Evolutionary conservation across 106 monocot species (phyloP), one percentile per base, ranked within the genome.

Genomic region (Dendrobium chrysotoxum): DNA sequence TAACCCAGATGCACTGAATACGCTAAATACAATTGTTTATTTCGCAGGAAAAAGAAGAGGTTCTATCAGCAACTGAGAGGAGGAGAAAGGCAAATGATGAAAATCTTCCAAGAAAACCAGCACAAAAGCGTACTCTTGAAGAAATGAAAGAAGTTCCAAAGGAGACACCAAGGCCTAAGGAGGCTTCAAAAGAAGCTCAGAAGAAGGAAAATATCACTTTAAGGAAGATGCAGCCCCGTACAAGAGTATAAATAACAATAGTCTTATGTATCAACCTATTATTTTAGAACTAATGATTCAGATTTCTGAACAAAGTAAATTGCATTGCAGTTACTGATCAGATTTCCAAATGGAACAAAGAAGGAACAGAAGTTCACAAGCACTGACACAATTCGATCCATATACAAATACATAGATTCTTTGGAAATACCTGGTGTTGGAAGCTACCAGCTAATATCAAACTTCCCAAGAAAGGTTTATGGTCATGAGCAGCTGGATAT

Each of bases 361-460:
- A 83, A 46, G 35, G 83, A 86, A 75, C 75, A 82, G 53, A 86
- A 39, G 31, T 88, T 91, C 64, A 25, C 10, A n/a, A 78, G n/a
- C 26, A 84, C 91, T 0, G 86, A 86, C 20, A 91, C 71, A n/a
- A 83, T 91, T 53, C 79, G 88, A 44, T 81, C 80, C 11, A 79
- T 91, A 76, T 88, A 80, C 77, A 86, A 75, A n/a, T 86, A 76
- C 53, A 79, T 88, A 57, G 86, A 91, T 77, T 88, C 88, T 12
- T 70, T 88, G 64, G 77, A 82, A 16, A 28, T 86, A 73, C 88
- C 86, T 28, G 86, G 79, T 6, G 66, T 84, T 18, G 88, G 81
- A 40, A 81, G 79, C 53, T 90, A 90, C 76, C 80, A 40, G 40
- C 85, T 90, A 21, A 71, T 88, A 46, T 83, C 81, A 4, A 84